Conservation (phyloP, 176 grass and related monocot species). For the Oryza meridionalis region DNA sequence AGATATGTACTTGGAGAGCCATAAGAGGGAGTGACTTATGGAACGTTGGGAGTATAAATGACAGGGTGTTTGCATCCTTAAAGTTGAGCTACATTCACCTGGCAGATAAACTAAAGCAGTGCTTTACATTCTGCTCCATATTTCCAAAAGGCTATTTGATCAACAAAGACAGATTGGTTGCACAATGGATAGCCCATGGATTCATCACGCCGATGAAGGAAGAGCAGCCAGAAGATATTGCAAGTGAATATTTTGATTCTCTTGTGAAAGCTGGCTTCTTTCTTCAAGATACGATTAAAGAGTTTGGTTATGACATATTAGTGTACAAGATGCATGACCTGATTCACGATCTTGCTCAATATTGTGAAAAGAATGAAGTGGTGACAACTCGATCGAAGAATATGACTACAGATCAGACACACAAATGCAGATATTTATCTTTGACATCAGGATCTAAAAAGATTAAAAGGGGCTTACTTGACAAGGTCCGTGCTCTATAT, state of each 20-base stretch:
- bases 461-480: background rate
- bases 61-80: background rate
- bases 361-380: background rate
- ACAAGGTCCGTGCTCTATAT: background rate
- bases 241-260: background rate
- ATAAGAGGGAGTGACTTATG: conserved; percentile 16
- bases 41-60: background rate
- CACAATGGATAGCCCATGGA: conserved; percentile 38
- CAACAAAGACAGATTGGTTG: conserved; percentile 6
- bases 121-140: conserved; percentile 13
- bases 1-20: background rate
- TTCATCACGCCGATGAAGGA: background rate
- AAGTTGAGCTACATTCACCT: conserved; percentile 30
- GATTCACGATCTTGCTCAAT: conserved; percentile 32
- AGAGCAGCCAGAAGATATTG: background rate
- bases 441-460: background rate
- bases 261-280: conserved; percentile 30
- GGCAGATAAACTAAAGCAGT: conserved; percentile 10
- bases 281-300: background rate
- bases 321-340: conserved; percentile 12
- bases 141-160: background rate
- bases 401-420: background rate
- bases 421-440: background rate
- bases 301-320: background rate
- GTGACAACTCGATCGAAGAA: background rate